Evolutionary conservation across 2,329 filamentous ascomycete genomes (phyloP), one percentile per base, ranked within the genome.

Genomic region (Fonsecaea multimorphosa): DNA sequence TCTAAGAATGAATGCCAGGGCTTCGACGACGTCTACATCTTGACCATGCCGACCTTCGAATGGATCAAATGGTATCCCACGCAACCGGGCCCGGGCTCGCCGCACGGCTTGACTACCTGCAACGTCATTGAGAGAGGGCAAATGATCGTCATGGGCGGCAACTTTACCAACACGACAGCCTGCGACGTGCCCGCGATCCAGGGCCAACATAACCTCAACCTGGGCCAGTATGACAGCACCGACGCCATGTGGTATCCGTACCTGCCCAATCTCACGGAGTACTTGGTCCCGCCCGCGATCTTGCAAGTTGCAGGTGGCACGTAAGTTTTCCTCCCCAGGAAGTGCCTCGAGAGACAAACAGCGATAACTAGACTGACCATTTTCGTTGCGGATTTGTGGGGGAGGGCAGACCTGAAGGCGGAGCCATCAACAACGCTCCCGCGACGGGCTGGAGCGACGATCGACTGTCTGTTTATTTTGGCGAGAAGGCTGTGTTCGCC

Each of bases 61-160:
- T 70, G 68, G 68, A 60, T 63, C 44, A 65, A 66, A 58, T 64
- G 61, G 62, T 68, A 65, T 32, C 63, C 64, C 19, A 32, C 29
- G 4, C 27, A 19, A 9, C 61, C 58, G 14, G 58, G 54, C 12
- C 27, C 61, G 1, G 46, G 54, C 32, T 57, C 57, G 19, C 66
- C 66, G 19, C 68, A 65, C 29, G 58, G 53, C 9, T 22, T 55
- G 24, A 77, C 79, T 36, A 70, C 72, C 4, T 81, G 79, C 64
- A 73, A 74, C 5, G 68, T 79, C 1, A 72, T 79, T 19, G 77
- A 77, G 9, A 69, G 70, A 24, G 70, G 78, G 19, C 79, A 81
- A 65, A 77, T 81, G 78, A 64, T 82, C 1, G 74, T 75, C 27
- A 68, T 78, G 16, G 79, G 79, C n/a, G 80, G 80, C 6, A 63